Percentiles rank a stretch among this genome's conserved stretches.
phyloP scores from a whole-genome alignment of 345 rosid species.

The Rhizophora apiculata region DNA sequence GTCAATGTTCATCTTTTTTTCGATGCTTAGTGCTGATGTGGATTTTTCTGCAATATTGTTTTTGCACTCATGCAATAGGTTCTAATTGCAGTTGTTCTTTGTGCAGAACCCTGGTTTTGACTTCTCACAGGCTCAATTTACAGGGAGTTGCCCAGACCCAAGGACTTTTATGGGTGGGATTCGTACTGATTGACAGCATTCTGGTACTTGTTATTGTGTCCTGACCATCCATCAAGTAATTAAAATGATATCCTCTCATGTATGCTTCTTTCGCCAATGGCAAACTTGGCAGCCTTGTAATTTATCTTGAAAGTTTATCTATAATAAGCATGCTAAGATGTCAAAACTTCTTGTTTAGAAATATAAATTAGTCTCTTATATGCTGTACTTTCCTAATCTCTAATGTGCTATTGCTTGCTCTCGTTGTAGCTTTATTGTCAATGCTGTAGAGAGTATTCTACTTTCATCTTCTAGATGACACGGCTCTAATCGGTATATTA shows the following conservation, averaged over 20 bases:
- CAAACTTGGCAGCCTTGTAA: neutral
- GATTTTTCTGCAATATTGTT: neutral
- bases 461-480: too few relatives aligned
- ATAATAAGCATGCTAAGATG: neutral
- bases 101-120: constrained; percentile 94
- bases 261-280: neutral
- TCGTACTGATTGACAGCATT: constrained; percentile 44
- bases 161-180: constrained; percentile 92
- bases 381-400: too few relatives aligned
- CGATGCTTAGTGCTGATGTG: neutral
- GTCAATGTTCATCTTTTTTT: too few relatives aligned
- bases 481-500: too few relatives aligned
- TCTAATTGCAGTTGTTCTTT: constrained; percentile 9
- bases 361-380: too few relatives aligned
- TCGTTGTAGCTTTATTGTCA: too few relatives aligned
- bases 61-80: neutral
- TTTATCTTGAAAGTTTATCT: neutral
- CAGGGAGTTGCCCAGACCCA: constrained; percentile 87
- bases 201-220: neutral
- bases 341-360: neutral
- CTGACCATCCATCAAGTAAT: constrained; percentile 6
- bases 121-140: constrained; percentile 92
- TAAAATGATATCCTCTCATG: neutral
- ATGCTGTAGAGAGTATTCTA: too few relatives aligned
- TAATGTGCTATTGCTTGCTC: too few relatives aligned